A percentile compares a stretch with the other conserved stretches of the same genome.
phyloP scores from a whole-genome alignment of 2,329 filamentous ascomycete genomes.

The Diaporthe caulivora region DNA sequence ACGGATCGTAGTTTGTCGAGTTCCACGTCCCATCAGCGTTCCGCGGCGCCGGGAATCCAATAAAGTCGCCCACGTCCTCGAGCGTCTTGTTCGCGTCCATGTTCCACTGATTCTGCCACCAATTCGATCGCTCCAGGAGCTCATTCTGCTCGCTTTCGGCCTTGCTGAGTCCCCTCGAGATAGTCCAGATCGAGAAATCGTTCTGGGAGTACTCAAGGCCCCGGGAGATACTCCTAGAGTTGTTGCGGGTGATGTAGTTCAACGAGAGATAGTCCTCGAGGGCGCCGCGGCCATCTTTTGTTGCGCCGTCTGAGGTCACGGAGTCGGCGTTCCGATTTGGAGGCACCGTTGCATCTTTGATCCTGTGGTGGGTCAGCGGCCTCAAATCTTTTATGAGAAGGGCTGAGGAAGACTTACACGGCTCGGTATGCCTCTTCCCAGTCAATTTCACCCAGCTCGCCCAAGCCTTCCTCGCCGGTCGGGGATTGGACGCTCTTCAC shows the following conservation, averaged over 20 bases:
- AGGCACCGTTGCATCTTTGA: slow-evolving; percentile 63
- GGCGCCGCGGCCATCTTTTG: slow-evolving; percentile 65
- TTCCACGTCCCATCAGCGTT: slow-evolving; percentile 31
- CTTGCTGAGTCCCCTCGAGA: slow-evolving; percentile 49
- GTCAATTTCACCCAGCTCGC: slow-evolving; percentile 44
- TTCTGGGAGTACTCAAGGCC: slow-evolving; percentile 66
- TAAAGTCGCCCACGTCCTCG: slow-evolving; percentile 12
- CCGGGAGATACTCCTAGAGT: slow-evolving; percentile 60
- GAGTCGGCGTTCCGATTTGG: slow-evolving; percentile 60
- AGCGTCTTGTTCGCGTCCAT: slow-evolving; percentile 6
- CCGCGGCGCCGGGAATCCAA: slow-evolving; percentile 25
- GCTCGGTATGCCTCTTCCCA: slow-evolving; percentile 61
- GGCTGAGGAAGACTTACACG: slow-evolving; percentile 43
- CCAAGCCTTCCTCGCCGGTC: slow-evolving; percentile 38
- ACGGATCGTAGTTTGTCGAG: slow-evolving; percentile 26
- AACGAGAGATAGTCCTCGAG: slow-evolving; percentile 64
- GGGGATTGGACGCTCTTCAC: slow-evolving; percentile 53
- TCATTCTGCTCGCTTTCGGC: slow-evolving; percentile 1
- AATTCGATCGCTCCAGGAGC: slow-evolving; percentile 9
- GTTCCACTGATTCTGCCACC: slow-evolving; percentile 37
- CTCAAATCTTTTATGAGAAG: not conserved
- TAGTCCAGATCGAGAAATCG: slow-evolving; percentile 65
- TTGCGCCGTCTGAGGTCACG: slow-evolving; percentile 59
- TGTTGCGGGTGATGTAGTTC: slow-evolving; percentile 63
- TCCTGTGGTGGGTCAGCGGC: slow-evolving; percentile 37